Conservation (phyloP, 2,329 filamentous ascomycete genomes). For the Pleochaeta shiraiana region DNA sequence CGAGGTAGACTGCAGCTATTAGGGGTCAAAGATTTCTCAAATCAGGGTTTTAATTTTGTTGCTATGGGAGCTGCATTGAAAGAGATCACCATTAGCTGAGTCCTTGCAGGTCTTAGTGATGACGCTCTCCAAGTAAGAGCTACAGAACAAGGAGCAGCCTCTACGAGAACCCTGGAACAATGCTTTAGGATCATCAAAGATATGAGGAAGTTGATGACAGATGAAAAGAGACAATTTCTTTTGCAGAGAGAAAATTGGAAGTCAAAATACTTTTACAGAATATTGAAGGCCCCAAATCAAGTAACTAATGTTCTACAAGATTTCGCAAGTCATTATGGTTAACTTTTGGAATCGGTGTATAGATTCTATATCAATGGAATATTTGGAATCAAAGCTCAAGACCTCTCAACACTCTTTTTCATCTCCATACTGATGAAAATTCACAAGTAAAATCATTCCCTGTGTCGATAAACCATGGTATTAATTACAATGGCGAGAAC, state of each 20-base stretch:
- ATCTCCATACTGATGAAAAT: too few relatives aligned
- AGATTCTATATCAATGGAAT: not conserved
- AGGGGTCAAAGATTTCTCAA: not conserved
- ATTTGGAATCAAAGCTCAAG: not conserved
- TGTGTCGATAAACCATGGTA: not conserved
- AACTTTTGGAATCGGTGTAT: not conserved
- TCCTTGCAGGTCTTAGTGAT: not conserved
- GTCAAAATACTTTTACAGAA: not conserved
- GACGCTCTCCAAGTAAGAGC: not conserved
- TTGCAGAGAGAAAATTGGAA: not conserved
- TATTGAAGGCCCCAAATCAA: not conserved
- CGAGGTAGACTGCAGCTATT: not conserved
- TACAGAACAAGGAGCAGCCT: not conserved
- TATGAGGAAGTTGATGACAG: not conserved
- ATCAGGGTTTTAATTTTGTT: not conserved
- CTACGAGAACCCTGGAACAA: not conserved
- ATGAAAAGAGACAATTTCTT: not conserved
- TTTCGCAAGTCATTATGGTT: not conserved
- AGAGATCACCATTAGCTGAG: too few relatives aligned
- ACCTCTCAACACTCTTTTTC: too few relatives aligned
- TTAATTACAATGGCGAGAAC: not conserved
- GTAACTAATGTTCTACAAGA: not conserved
- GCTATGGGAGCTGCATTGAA: too few relatives aligned
- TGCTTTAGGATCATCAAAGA: not conserved
- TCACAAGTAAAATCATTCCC: not conserved